phyloP scores from a whole-genome alignment of 129 eudicot species.

The Pittosporum tobira region DNA sequence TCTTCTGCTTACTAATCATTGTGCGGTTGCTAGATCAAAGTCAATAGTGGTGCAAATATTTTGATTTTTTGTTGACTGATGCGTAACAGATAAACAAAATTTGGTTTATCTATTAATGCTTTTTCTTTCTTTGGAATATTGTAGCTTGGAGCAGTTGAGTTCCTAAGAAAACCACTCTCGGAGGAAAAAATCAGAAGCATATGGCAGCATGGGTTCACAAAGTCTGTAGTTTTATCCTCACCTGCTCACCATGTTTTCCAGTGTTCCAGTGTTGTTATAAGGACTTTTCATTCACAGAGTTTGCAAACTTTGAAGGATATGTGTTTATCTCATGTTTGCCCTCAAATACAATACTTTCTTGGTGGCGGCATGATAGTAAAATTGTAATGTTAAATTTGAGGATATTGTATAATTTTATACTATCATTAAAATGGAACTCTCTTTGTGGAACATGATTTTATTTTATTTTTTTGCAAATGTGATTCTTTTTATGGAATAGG shows the following conservation, averaged over 20 bases:
- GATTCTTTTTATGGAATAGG: too few relatives aligned
- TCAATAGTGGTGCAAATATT: neutral
- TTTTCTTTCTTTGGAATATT: neutral
- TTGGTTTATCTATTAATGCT: neutral
- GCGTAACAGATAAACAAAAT: neutral
- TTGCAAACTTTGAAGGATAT: too few relatives aligned
- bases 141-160: conserved; percentile 82
- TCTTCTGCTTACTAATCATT: neutral
- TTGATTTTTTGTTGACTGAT: neutral
- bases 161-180: conserved; percentile 63
- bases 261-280: too few relatives aligned
- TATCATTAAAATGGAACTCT: neutral
- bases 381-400: too few relatives aligned
- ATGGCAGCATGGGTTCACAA: conserved; percentile 86
- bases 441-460: too few relatives aligned
- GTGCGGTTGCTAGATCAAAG: neutral
- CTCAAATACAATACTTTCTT: too few relatives aligned
- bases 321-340: too few relatives aligned
- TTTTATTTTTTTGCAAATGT: too few relatives aligned
- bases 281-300: too few relatives aligned
- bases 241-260: neutral
- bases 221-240: conserved; percentile 25
- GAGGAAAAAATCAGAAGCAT: conserved; percentile 66
- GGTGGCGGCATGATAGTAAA: too few relatives aligned
- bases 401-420: too few relatives aligned